Base-by-base conservation (phyloP, 2,329 filamentous ascomycete genomes). In the Nothopassalora personata region DNA sequence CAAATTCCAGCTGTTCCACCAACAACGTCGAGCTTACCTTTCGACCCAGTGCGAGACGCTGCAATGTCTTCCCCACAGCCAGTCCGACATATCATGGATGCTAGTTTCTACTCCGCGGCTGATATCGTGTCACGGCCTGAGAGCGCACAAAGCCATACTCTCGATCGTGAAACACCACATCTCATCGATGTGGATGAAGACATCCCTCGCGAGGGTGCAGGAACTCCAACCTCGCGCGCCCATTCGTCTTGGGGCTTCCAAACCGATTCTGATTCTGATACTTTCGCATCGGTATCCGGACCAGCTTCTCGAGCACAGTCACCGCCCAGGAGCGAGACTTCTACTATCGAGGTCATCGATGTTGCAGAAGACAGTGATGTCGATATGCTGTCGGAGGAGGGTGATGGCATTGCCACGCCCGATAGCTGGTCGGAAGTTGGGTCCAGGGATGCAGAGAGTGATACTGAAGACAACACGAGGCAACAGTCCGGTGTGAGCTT, bases 341-440 rank as follows among this genome's bases (percentile, higher is more conserved):
- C 66, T 15, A 61, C 60, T 33, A 60, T 69, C 27, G 71, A 71
- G 53, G 66, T 70, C 15, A 56, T 69, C 5, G 71, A 71, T 61
- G 54, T 72, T 1, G 58, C 63, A 4, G 70, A 71, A 6, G 70
- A 73, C 36, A 72, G 68, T 47, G 72, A 73, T 54, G 64, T 70
- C 7, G 71, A 72, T 51, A 67, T 73, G 60, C 61, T 73, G 9
- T 71, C 70, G 11, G 70, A 71, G 49, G 71, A 71, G 43, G 67
- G 68, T n/a, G 67, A 69, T 53, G 72, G 72, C 27, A 64, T 74
- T 46, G 61, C 61, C 23, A 74, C 73, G 15, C 73, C 73, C 1
- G 68, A 71, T 46, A 72, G 69, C 56, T 74, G 73, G 73, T 72
- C 69, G 1, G 72, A 74, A 46, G 68, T 74, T n/a, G 72, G 71